A percentile compares a stretch with the other conserved stretches of the same genome.
These are phyloP conservation scores for Vinca major DNA, from an alignment of 305 asterid species.

Conservation along the genomic window DNA sequence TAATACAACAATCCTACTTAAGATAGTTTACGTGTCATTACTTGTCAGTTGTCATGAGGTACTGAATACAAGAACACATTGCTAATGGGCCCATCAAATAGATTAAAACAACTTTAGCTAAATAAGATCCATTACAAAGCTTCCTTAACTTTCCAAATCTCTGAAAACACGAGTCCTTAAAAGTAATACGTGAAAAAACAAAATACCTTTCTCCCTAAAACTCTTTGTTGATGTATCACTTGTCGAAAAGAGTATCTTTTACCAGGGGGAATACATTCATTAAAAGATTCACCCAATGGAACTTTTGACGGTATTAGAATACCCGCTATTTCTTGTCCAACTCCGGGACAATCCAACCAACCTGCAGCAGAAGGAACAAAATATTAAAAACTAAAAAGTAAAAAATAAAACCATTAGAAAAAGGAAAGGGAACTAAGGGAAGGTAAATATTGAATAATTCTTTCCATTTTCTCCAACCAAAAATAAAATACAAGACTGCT, in stretches of 20 bases:
- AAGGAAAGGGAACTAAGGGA: background rate
- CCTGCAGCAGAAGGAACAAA: conserved; percentile 35
- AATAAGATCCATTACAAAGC: background rate
- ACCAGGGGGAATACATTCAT: conserved; percentile 63
- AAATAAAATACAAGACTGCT: background rate
- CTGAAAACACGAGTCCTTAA: background rate
- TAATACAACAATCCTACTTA: background rate
- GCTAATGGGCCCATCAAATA: background rate
- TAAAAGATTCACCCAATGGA: conserved; percentile 79
- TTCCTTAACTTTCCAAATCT: background rate
- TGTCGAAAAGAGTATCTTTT: conserved; percentile 88
- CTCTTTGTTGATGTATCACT: conserved; percentile 78
- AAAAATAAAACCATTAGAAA: no score
- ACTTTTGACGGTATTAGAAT: conserved; percentile 86
- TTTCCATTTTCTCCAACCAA: background rate
- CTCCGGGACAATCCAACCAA: conserved; percentile 90
- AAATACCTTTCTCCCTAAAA: conserved; percentile 55
- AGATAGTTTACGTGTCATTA: background rate
- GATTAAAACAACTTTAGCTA: background rate
- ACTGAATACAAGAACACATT: background rate
- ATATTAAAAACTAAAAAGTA: background rate
- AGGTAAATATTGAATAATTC: background rate
- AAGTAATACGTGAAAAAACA: background rate
- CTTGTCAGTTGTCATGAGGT: background rate
- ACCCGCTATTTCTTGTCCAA: conserved; percentile 62